Evolutionary conservation across 768 basidiomycete genomes (phyloP).

Genomic region (Xanthoconium stramineum): DNA sequence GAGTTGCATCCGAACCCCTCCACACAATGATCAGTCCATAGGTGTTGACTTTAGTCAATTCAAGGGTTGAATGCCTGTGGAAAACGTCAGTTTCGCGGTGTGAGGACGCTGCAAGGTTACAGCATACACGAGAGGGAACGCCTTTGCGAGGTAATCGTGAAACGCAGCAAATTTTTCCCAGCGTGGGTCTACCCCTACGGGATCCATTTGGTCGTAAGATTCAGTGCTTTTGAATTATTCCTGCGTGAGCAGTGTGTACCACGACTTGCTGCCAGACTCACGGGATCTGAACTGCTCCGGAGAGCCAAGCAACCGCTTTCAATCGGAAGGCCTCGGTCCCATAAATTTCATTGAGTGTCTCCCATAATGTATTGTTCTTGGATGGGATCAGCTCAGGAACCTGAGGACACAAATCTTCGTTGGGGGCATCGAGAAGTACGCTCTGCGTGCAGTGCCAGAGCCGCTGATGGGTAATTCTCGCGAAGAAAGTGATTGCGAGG

Average conservation of each 20-base stretch:
- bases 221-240: conserved; percentile 40
- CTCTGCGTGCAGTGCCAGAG: conserved; percentile 4
- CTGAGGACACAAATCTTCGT: conserved; percentile 34
- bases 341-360: conserved; percentile 28
- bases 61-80: conserved; percentile 45
- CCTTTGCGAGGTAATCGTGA: conserved; percentile 49
- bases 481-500: conserved; percentile 15
- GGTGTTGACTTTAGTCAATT: conserved; percentile 58
- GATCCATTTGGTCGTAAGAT: conserved; percentile 47
- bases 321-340: conserved; percentile 35
- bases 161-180: conserved; percentile 55
- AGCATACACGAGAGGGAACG: conserved; percentile 63
- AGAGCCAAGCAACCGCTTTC: conserved; percentile 36
- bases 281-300: conserved; percentile 40
- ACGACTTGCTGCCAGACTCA: conserved; percentile 23
- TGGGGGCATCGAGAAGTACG: not conserved
- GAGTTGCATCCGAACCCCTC: conserved; percentile 45
- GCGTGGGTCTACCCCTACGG: conserved; percentile 46
- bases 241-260: conserved; percentile 4
- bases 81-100: not conserved
- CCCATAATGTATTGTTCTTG: conserved; percentile 34
- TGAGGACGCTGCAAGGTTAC: not conserved
- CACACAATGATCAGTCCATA: conserved; percentile 60
- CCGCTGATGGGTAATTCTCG: not conserved
- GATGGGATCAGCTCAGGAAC: conserved; percentile 30